Conservation (phyloP, 768 basidiomycete species). For the Collybia nuda region DNA sequence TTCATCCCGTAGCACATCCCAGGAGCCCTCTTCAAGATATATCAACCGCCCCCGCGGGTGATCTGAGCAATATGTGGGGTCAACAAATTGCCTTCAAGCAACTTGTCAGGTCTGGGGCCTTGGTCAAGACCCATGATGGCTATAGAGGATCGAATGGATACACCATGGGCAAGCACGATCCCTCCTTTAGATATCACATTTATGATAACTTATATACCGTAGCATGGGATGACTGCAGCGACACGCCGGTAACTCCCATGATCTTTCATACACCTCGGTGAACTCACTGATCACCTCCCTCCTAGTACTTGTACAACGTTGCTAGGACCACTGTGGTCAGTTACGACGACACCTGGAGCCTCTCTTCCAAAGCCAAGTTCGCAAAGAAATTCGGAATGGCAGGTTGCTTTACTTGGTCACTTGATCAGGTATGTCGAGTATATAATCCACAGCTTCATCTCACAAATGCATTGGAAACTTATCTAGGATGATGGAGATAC, state of each 20-base stretch:
- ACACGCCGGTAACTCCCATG: constrained; percentile 50
- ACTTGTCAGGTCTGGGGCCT: constrained; percentile 39
- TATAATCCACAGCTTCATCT: background rate
- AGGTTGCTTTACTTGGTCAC: constrained; percentile 57
- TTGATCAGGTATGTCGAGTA: constrained; percentile 44
- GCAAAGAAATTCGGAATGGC: constrained; percentile 50
- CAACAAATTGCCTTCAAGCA: constrained; percentile 53
- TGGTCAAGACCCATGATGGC: constrained; percentile 40
- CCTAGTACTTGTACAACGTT: constrained; percentile 42
- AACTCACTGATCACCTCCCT: background rate
- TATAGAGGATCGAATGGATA: constrained; percentile 46
- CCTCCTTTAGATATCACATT: background rate
- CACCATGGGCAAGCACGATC: constrained; percentile 37
- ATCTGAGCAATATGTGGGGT: constrained; percentile 46
- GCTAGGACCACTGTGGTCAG: constrained; percentile 54
- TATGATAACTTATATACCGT: constrained; percentile 12
- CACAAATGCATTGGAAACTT: no score
- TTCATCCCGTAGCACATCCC: constrained; percentile 30
- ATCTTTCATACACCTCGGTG: constrained; percentile 17
- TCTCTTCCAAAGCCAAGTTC: constrained; percentile 55
- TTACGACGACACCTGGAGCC: constrained; percentile 56
- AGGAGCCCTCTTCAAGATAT: constrained; percentile 11
- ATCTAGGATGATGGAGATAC: constrained; percentile 33
- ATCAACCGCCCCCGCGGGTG: constrained; percentile 25
- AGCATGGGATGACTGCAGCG: constrained; percentile 71